Conservation (phyloP, 2,329 filamentous ascomycete species). For the Diaporthe sp. region DNA sequence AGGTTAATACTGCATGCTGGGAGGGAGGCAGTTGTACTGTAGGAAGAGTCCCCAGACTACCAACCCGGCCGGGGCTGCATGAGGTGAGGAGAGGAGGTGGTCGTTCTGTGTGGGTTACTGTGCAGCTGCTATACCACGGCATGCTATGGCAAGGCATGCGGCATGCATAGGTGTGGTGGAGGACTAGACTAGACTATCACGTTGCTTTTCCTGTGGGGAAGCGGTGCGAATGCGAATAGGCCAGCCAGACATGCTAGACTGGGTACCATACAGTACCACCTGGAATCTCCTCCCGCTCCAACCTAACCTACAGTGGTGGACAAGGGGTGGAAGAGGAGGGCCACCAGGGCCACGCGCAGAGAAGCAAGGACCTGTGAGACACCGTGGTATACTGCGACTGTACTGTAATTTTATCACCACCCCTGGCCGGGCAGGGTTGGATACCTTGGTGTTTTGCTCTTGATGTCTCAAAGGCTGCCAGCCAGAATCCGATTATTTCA, state of each 20-base stretch:
- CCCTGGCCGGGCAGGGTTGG: background rate
- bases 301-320: background rate
- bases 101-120: conserved; percentile 23
- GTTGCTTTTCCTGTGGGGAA: conserved; percentile 28
- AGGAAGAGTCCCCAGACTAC: background rate
- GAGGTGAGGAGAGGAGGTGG: conserved; percentile 4
- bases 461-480: background rate
- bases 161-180: background rate
- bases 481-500: background rate
- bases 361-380: background rate
- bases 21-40: background rate
- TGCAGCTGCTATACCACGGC: conserved; percentile 6
- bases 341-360: background rate
- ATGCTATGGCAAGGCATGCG: conserved; percentile 1
- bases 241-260: conserved; percentile 6
- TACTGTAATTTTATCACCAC: conserved; percentile 14
- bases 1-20: conserved; percentile 18
- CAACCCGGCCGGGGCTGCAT: conserved; percentile 9
- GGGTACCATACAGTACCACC: background rate
- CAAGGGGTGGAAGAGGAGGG: background rate
- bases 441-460: background rate
- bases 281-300: conserved; percentile 20
- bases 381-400: background rate
- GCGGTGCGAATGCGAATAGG: conserved; percentile 1
- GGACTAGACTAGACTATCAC: conserved; percentile 13